Percentiles rank a stretch among this genome's conserved stretches.
Conservation (phyloP, 331 rosid species). For the Ulmus americana region DNA sequence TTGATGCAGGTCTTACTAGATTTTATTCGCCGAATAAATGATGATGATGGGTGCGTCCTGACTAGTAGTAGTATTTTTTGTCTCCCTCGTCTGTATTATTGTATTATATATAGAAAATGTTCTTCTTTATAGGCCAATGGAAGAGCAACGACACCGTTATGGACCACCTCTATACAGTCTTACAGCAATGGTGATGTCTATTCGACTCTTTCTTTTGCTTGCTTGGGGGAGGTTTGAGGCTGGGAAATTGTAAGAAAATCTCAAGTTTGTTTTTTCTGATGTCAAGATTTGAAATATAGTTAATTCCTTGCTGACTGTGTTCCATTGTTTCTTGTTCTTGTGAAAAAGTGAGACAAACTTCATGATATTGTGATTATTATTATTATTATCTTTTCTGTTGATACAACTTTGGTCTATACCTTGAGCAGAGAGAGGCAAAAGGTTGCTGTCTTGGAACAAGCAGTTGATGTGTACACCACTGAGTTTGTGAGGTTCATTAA, state of each 20-base stretch:
- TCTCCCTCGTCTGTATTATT: background rate
- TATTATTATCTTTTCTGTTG: conserved; percentile 8
- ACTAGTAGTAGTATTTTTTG: background rate
- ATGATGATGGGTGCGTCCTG: conserved; percentile 72
- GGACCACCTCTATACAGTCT: conserved; percentile 87
- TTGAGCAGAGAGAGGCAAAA: conserved; percentile 52
- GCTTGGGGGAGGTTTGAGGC: conserved; percentile 61
- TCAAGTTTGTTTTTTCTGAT: conserved; percentile 8
- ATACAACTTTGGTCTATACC: conserved; percentile 11
- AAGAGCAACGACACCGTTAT: conserved; percentile 91
- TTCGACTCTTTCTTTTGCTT: conserved; percentile 58
- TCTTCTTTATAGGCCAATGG: conserved; percentile 77
- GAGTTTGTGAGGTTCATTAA: conserved; percentile 75
- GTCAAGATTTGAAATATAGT: conserved; percentile 6
- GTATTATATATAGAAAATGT: conserved; percentile 14
- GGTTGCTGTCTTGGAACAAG: conserved; percentile 55
- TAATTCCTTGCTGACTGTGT: background rate
- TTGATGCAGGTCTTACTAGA: conserved; percentile 80
- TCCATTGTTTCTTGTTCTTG: background rate
- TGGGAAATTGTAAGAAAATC: conserved; percentile 57
- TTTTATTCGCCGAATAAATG: conserved; percentile 71
- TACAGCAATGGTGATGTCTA: conserved; percentile 56
- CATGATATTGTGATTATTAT: background rate
- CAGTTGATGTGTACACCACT: conserved; percentile 60
- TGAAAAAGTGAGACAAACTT: background rate